Conservation (phyloP, 2,329 filamentous ascomycete genomes). For the Ophiostoma tasmaniense region DNA sequence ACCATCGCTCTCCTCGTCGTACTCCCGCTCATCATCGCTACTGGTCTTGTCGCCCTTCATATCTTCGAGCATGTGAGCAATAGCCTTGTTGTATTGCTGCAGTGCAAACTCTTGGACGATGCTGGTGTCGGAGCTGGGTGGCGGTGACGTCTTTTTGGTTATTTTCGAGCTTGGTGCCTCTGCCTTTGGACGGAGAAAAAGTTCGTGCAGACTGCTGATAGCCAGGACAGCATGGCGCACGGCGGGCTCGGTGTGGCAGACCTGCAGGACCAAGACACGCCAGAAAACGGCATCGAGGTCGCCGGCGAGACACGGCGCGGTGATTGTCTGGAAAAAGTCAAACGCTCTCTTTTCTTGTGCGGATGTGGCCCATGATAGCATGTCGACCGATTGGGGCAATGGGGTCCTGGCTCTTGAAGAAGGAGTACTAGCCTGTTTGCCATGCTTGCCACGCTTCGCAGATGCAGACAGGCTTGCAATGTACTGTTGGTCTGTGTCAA, state of each 20-base stretch:
- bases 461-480: background rate
- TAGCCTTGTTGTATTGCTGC: slow-evolving; percentile 20
- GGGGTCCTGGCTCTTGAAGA: background rate
- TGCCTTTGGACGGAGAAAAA: background rate
- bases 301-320: slow-evolving; percentile 34
- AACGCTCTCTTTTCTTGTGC: slow-evolving; percentile 30
- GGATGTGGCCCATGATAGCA: slow-evolving; percentile 25
- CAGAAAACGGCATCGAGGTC: slow-evolving; percentile 33
- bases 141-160: no score
- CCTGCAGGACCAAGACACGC: slow-evolving; percentile 25
- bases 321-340: slow-evolving; percentile 34
- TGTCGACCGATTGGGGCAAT: background rate
- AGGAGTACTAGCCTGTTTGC: background rate
- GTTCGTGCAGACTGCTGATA: slow-evolving; percentile 23
- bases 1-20: background rate
- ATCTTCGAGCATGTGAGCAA: slow-evolving; percentile 15
- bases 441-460: background rate
- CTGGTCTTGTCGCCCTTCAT: slow-evolving; percentile 7
- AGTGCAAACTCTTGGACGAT: slow-evolving; percentile 15
- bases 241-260: slow-evolving; percentile 25
- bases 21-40: background rate
- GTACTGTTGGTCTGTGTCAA: background rate
- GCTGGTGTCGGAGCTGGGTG: slow-evolving; percentile 19
- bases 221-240: slow-evolving; percentile 28
- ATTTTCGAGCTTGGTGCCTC: background rate